Evolutionary conservation across 1,284 basidiomycete genomes (phyloP), one percentile per base, ranked within the genome.

Genomic region (Pisolithus thermaeus): DNA sequence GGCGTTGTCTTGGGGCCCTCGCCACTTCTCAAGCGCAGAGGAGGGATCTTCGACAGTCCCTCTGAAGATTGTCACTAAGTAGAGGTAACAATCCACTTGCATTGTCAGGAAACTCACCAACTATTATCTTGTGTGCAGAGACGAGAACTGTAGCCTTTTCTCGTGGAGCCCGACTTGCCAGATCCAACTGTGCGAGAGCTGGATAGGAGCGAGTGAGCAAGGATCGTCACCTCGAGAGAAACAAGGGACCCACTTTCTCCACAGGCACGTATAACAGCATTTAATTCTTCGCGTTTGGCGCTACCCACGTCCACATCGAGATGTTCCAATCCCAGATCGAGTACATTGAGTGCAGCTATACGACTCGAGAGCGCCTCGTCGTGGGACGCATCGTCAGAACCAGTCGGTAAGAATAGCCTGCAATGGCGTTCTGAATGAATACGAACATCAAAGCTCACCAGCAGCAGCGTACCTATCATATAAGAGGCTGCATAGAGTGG

Each of bases 361-460:
- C 93, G 82, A 58, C 85, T 91, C 0, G 92, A 83, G 3, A 98
- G 73, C 0, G 91, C 87, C 60, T 92, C 90, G 61, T 97, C 92
- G 61, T 94, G 92, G 1, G 83, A 84, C 0, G 80, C 75, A 62
- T 97, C 92, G 55, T 92, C 88, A 0, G 89, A 85, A 0, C 75
- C 76, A 2, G 80, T 72, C 2, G 81, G 83, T 2, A 79, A 72
- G 63, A 87, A 90, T 20, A 90, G 62, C 44, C 83, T 84, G 37
- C 18, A 28, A 7, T 4, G 50, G 18, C 7, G 22, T 46, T 44
- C 25, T 36, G 53, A n/a, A 35, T 32, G 27, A 41, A 22, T 51
- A 8, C n/a, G 23, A 32, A 7, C 14, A 22, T 46, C 52, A 36
- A 25, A 30, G 18, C 32, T 36, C 40, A 35, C 3, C n/a, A 18